A percentile compares a stretch with the other conserved stretches of the same genome.
These are phyloP conservation scores for Hippophae rhamnoides DNA, from an alignment of 306 rosid genomes.

Conservation along the genomic window DNA sequence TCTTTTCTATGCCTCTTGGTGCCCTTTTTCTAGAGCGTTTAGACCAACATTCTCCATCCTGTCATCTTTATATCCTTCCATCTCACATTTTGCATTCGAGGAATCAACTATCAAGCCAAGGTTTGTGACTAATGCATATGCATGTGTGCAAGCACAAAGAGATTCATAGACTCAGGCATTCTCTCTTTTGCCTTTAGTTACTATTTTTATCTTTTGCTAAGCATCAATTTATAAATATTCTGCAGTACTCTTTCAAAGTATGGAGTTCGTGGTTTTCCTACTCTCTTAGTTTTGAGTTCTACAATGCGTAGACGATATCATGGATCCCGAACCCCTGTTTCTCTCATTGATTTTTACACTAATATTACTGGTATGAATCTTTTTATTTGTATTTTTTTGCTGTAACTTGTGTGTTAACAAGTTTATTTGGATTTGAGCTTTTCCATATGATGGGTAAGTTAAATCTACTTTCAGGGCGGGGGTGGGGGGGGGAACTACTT, in stretches of 20 bases:
- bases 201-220: conserved; percentile 5
- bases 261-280: conserved; percentile 97
- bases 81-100: conserved; percentile 89
- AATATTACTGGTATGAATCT: conserved; percentile 67
- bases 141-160: too few species aligned
- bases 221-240: conserved; percentile 4
- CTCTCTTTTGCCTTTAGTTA: not conserved
- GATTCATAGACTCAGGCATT: not conserved
- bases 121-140: conserved; percentile 31
- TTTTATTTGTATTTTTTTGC: not conserved
- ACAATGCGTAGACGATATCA: conserved; percentile 75
- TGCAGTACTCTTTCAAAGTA: conserved; percentile 85
- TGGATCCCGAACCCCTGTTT: conserved; percentile 68
- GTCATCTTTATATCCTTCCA: conserved; percentile 60
- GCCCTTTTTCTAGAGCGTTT: conserved; percentile 80
- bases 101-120: conserved; percentile 90
- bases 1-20: conserved; percentile 93
- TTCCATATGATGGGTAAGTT: not conserved
- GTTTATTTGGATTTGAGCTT: not conserved
- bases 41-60: conserved; percentile 68
- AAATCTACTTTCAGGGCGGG: too few species aligned
- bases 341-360: conserved; percentile 57
- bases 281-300: conserved; percentile 75
- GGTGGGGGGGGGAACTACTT: too few species aligned
- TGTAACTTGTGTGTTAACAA: too few species aligned